Conservation (phyloP, 345 rosid species). For the Euclidium syriacum region DNA sequence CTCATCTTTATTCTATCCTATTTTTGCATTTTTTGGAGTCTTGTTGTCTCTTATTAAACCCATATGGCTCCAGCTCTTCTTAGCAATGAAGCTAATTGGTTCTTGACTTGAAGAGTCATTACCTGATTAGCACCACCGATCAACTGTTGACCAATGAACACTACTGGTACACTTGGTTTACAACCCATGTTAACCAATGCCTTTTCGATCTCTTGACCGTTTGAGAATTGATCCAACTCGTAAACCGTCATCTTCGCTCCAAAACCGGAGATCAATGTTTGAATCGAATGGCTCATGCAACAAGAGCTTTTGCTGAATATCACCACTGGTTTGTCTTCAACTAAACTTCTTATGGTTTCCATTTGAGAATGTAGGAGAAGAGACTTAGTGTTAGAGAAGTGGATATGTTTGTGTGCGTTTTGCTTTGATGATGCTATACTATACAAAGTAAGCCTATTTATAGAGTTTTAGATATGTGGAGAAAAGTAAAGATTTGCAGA, state of each 20-base stretch:
- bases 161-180: conserved; percentile 59
- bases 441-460: conserved; percentile 23
- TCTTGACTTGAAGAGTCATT: conserved; percentile 42
- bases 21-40: conserved; percentile 7
- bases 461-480: conserved; percentile 8
- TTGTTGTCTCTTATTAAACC: conserved; percentile 14
- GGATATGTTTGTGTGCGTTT: conserved; percentile 10
- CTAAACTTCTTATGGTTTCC: conserved; percentile 45
- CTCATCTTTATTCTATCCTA: conserved; percentile 24
- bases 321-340: conserved; percentile 73
- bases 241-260: conserved; percentile 72
- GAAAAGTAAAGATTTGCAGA: conserved; percentile 18
- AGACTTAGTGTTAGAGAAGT: conserved; percentile 6
- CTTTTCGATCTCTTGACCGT: conserved; percentile 52
- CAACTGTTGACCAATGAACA: conserved; percentile 70
- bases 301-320: conserved; percentile 82
- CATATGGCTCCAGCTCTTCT: conserved; percentile 41
- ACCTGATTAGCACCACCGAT: conserved; percentile 76
- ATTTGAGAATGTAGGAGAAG: conserved; percentile 10
- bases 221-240: conserved; percentile 59
- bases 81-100: conserved; percentile 31
- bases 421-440: conserved; percentile 5
- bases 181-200: conserved; percentile 60
- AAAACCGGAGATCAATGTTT: conserved; percentile 53
- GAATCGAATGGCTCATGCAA: conserved; percentile 67